A percentile compares a stretch with the other conserved stretches of the same genome.
Evolutionary conservation across 352 stramenopile species (phyloP).

Genomic region (Phytophthora hybrid): DNA sequence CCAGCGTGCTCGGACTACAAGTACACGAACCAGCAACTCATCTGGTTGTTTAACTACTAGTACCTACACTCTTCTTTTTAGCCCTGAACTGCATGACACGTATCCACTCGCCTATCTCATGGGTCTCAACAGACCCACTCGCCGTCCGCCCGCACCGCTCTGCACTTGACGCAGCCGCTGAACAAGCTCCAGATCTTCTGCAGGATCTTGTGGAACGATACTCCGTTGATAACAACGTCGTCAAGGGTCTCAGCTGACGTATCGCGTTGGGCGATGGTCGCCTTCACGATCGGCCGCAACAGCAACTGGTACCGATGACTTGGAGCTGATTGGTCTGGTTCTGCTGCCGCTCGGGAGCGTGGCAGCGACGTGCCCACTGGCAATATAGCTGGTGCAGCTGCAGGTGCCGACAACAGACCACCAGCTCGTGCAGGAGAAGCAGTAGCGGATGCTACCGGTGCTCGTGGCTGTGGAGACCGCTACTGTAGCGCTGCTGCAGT

Average conservation of each 20-base stretch:
- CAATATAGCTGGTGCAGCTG: too few species aligned
- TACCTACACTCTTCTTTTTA: too few species aligned
- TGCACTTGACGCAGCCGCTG: slow-evolving; percentile 1
- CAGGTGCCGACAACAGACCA: background rate
- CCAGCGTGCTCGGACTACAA: too few species aligned
- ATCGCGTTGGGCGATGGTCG: slow-evolving; percentile 7
- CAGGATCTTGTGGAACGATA: background rate
- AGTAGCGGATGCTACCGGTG: background rate
- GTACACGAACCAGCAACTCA: too few species aligned
- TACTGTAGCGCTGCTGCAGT: background rate
- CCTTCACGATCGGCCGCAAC: too few species aligned
- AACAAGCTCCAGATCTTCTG: slow-evolving; percentile 12
- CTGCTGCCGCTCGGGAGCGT: too few species aligned
- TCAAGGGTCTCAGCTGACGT: background rate
- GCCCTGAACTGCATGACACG: background rate
- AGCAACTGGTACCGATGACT: too few species aligned
- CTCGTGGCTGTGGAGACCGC: background rate
- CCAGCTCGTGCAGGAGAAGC: background rate
- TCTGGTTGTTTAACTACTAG: too few species aligned
- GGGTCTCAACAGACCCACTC: slow-evolving; percentile 6
- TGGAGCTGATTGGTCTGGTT: too few species aligned
- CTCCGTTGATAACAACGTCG: background rate
- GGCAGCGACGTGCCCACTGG: too few species aligned
- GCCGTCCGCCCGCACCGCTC: slow-evolving; percentile 13
- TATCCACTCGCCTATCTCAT: too few species aligned